These are phyloP conservation scores for Rhizopogon vesiculosus DNA, from an alignment of 768 basidiomycete genomes.

Conservation along the genomic window DNA sequence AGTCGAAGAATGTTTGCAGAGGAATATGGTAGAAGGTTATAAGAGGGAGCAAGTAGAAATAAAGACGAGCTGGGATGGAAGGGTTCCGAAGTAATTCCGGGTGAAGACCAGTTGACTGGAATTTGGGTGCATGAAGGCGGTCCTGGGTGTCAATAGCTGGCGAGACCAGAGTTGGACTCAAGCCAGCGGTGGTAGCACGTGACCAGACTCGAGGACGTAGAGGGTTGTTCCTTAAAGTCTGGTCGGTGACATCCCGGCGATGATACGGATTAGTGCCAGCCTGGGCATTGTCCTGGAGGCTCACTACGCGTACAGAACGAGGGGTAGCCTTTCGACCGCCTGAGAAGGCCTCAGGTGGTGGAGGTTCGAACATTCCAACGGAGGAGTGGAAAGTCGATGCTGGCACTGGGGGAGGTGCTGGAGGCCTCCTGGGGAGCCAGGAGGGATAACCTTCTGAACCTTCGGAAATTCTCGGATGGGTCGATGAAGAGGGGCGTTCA, in stretches of 20 bases:
- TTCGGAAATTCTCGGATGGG: slow-evolving; percentile 32
- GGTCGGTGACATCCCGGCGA: slow-evolving; percentile 47
- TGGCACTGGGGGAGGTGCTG: slow-evolving; percentile 60
- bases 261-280: slow-evolving; percentile 28
- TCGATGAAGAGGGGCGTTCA: slow-evolving; percentile 30
- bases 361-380: slow-evolving; percentile 32
- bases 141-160: slow-evolving; percentile 28
- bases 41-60: slow-evolving; percentile 68
- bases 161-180: slow-evolving; percentile 41
- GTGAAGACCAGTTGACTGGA: slow-evolving; percentile 63
- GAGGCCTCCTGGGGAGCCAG: slow-evolving; percentile 76
- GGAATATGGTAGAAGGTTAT: slow-evolving; percentile 69
- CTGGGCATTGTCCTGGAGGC: slow-evolving; percentile 48
- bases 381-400: slow-evolving; percentile 64
- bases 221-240: slow-evolving; percentile 38
- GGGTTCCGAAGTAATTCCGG: slow-evolving; percentile 65
- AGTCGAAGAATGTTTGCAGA: slow-evolving; percentile 83
- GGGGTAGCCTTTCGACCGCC: slow-evolving; percentile 78
- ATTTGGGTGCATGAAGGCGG: slow-evolving; percentile 52
- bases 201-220: slow-evolving; percentile 52
- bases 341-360: slow-evolving; percentile 22
- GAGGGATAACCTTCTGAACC: slow-evolving; percentile 71
- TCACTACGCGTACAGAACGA: slow-evolving; percentile 79
- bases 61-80: slow-evolving; percentile 45
- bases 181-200: slow-evolving; percentile 43